Percentiles rank a stretch among this genome's conserved stretches.
Evolutionary conservation across 1,284 basidiomycete species (phyloP).

Genomic region (Cutaneotrichosporon spelunceum): DNA sequence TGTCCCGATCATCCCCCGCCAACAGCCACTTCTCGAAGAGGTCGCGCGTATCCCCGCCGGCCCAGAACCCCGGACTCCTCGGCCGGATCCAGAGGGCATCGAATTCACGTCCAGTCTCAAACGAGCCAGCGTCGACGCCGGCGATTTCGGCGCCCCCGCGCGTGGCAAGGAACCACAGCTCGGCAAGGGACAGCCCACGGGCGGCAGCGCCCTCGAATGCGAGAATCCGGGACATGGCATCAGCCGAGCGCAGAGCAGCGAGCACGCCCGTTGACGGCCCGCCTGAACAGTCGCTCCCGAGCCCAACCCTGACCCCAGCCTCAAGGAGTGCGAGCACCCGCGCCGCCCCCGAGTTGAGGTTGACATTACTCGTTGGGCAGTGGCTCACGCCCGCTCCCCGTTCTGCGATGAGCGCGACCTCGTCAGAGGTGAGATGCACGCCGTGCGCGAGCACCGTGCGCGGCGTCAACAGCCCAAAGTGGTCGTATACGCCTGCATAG

Average conservation of each 20-base stretch:
- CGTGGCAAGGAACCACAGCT: conserved; percentile 85
- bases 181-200: conserved; percentile 61
- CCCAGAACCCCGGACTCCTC: conserved; percentile 57
- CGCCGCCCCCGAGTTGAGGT: conserved; percentile 78
- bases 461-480: conserved; percentile 66
- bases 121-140: conserved; percentile 68
- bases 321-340: conserved; percentile 59
- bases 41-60: conserved; percentile 37
- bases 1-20: conserved; percentile 83
- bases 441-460: conserved; percentile 89
- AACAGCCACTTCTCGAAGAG: conserved; percentile 53
- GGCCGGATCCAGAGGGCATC: conserved; percentile 75
- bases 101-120: conserved; percentile 78
- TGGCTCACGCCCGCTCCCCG: conserved; percentile 77
- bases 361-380: conserved; percentile 90
- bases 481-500: conserved; percentile 80
- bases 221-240: conserved; percentile 74
- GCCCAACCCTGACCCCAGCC: conserved; percentile 61
- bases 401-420: conserved; percentile 68
- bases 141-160: conserved; percentile 86
- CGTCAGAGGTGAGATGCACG: conserved; percentile 64
- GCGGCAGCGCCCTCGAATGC: conserved; percentile 34
- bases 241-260: conserved; percentile 75
- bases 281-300: conserved; percentile 91
- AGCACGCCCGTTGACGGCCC: conserved; percentile 82